Conservation (phyloP, 78 protist genomes). For the Cyanophora paradoxa region DNA sequence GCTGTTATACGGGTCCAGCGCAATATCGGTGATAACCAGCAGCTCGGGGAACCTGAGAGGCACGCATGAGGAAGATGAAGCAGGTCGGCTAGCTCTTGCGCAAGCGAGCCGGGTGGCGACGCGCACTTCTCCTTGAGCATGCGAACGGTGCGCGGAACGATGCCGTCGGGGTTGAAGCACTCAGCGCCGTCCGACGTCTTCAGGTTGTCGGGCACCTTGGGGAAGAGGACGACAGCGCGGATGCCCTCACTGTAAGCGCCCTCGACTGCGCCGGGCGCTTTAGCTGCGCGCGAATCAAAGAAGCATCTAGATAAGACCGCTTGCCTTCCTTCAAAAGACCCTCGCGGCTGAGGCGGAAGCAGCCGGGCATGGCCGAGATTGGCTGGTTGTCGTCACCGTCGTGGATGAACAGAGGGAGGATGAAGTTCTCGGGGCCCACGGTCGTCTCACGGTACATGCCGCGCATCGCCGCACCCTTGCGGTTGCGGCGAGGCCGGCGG, state of each 20-base stretch:
- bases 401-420: conserved; percentile 15
- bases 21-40: background rate
- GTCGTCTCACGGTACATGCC: background rate
- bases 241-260: conserved; percentile 9
- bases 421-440: conserved; percentile 2
- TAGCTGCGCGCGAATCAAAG: background rate
- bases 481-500: conserved; percentile 16
- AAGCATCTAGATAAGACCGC: background rate
- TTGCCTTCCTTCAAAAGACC: background rate
- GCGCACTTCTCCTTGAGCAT: background rate
- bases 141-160: background rate
- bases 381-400: conserved; percentile 2
- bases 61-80: background rate
- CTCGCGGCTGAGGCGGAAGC: background rate
- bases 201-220: conserved; percentile 5
- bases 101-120: background rate
- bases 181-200: conserved; percentile 1
- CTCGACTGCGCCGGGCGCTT: background rate
- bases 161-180: conserved; percentile 10
- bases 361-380: conserved; percentile 11
- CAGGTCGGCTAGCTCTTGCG: background rate
- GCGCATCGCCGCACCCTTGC: background rate
- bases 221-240: conserved; percentile 15
- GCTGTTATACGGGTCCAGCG: conserved; percentile 13
- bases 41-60: background rate